Conservation (phyloP, 129 eudicot species). For the Tagetes patula region DNA sequence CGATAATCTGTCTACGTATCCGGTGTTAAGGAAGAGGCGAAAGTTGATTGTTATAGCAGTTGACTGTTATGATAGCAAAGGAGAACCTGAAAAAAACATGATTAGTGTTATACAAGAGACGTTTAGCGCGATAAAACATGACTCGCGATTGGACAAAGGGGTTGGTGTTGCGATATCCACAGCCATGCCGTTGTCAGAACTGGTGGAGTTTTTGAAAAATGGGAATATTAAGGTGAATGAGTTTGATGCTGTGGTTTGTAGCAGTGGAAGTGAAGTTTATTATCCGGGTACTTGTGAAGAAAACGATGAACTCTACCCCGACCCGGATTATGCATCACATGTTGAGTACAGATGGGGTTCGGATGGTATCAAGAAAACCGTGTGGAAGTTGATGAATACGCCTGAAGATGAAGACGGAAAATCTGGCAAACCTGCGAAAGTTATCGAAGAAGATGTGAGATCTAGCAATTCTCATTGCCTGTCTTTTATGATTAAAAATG, state of each 20-base stretch:
- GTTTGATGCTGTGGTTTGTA: constrained; percentile 80
- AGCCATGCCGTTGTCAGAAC: constrained; percentile 69
- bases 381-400: constrained; percentile 66
- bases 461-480: constrained; percentile 83
- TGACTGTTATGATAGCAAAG: constrained; percentile 77
- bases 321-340: constrained; percentile 74
- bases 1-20: constrained; percentile 50
- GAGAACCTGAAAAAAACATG: constrained; percentile 69
- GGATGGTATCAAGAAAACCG: constrained; percentile 74
- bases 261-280: constrained; percentile 86
- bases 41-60: constrained; percentile 71
- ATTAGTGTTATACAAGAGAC: constrained; percentile 52
- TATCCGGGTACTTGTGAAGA: constrained; percentile 70
- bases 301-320: constrained; percentile 56
- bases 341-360: constrained; percentile 92
- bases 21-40: constrained; percentile 66
- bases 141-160: constrained; percentile 47
- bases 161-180: constrained; percentile 73
- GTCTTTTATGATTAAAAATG: constrained; percentile 70
- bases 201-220: constrained; percentile 47
- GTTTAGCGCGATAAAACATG: constrained; percentile 51
- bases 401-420: constrained; percentile 42
- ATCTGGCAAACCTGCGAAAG: constrained; percentile 23
- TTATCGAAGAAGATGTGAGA: constrained; percentile 61
- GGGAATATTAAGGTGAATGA: constrained; percentile 65